These are phyloP conservation scores for Pichia inconspicua DNA, from an alignment of 1,139 yeast species.

Conservation along the genomic window DNA sequence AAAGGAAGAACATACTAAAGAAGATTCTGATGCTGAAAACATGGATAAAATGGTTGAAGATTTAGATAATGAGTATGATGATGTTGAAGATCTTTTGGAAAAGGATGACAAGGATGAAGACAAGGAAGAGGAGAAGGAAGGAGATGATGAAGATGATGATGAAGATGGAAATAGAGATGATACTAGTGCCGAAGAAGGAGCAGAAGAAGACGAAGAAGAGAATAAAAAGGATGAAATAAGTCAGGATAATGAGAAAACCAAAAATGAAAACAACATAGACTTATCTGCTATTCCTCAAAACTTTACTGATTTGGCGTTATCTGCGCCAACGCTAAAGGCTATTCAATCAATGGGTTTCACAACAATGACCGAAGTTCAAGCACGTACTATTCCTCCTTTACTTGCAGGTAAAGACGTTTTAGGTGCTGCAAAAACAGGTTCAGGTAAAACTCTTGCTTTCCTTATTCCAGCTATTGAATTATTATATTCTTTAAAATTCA, in stretches of 20 bases:
- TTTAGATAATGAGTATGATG: constrained; percentile 47
- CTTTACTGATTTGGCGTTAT: constrained; percentile 51
- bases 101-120: constrained; percentile 25
- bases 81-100: constrained; percentile 43
- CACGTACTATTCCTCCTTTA: constrained; percentile 89
- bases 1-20: not conserved
- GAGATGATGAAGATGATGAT: constrained; percentile 30
- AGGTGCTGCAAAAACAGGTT: constrained; percentile 97
- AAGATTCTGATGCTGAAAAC: constrained; percentile 28
- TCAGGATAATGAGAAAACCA: constrained; percentile 26
- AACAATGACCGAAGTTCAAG: constrained; percentile 88
- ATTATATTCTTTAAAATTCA: constrained; percentile 78
- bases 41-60: constrained; percentile 42
- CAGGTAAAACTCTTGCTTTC: constrained; percentile 94
- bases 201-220: constrained; percentile 21
- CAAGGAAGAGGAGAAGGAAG: constrained; percentile 12
- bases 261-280: constrained; percentile 7
- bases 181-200: constrained; percentile 30
- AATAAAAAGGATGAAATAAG: too few relatives aligned
- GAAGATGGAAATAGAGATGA: constrained; percentile 44
- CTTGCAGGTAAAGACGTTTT: constrained; percentile 92
- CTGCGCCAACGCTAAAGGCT: constrained; percentile 74
- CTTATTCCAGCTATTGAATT: constrained; percentile 91
- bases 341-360: constrained; percentile 80
- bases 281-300: constrained; percentile 10